These are phyloP conservation scores for Pyrenula aspistea DNA, from an alignment of 495 filamentous ascomycete genomes.

Conservation along the genomic window DNA sequence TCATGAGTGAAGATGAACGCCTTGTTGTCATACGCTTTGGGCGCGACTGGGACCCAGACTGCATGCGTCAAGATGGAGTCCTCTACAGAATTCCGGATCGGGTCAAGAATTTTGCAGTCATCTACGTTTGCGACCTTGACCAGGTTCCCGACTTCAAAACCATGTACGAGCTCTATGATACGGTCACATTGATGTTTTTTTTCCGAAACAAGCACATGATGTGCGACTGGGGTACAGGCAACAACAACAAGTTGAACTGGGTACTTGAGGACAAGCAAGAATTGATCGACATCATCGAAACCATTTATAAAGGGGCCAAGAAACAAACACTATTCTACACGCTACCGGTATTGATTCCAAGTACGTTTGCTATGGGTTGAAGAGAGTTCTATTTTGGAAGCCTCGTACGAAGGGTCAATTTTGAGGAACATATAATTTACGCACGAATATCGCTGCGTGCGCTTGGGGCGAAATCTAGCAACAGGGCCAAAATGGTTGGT, in stretches of 20 bases:
- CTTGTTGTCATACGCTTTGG: conserved; percentile 94
- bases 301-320: conserved; percentile 93
- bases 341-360: conserved; percentile 57
- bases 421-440: background rate
- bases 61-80: conserved; percentile 91
- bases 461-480: too few species aligned
- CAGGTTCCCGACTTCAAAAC: conserved; percentile 94
- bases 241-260: conserved; percentile 98
- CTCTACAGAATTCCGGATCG: conserved; percentile 81
- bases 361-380: too few species aligned
- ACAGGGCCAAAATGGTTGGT: background rate
- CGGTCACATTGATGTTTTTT: conserved; percentile 77
- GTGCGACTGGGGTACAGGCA: conserved; percentile 95
- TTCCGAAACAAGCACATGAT: conserved; percentile 99
- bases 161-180: conserved; percentile 76
- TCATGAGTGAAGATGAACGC: conserved; percentile 84
- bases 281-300: conserved; percentile 96
- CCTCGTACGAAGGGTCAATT: background rate
- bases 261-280: conserved; percentile 98
- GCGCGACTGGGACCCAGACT: conserved; percentile 61
- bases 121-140: conserved; percentile 95
- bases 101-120: conserved; percentile 84
- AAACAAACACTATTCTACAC: conserved; percentile 88
- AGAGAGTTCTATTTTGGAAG: too few species aligned
- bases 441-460: too few species aligned